Evolutionary conservation across 495 filamentous ascomycete species (phyloP), one percentile per base, ranked within the genome.

Genomic region (Podospora appendiculata): DNA sequence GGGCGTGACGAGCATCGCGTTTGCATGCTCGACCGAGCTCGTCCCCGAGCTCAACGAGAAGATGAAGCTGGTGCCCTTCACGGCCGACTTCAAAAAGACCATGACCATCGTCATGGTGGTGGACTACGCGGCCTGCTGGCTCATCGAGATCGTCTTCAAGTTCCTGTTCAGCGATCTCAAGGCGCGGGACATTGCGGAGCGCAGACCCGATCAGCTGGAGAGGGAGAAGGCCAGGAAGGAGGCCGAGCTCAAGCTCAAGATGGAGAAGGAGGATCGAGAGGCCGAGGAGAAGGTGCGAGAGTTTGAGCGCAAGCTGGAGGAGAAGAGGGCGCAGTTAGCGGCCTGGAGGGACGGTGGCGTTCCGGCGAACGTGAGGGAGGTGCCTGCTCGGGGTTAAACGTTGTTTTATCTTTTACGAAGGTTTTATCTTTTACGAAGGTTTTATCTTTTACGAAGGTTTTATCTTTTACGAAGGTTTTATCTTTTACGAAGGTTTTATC

Each of bases 11-110:
- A 89, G 70, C 19, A 86, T 97, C 43, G 93, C 93, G 8, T 97
- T 99, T 70, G 87, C 88, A 43, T 96, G 93, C 72, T 92, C 92
- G 6, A 97, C 91, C 3, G 93, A 99, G 70, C 89, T 97, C 57
- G 78, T 97, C 45, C 94, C 93, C 0, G 93, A 96, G 69, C 78
- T 97, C 60, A 99, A 99, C 70, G 82, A 92, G 72, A 86, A 88
- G 73, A 81, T 99, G 70, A 86, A 83, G 56, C 81, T 99, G 1
- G 93, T 97, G 9, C 88, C 89, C n/a, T 99, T 99, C 69, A 87
- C 73, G 38, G 78, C 72, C 11, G 89, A 92, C 57, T 99, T 99
- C 78, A 96, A 95, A 77, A 58, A 79, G 18, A 90, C 84, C 17
- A 79, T 99, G 71, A 95, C 90, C 0, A 68, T 75, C 1, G 71